Percentiles rank a stretch among this genome's conserved stretches.
These are phyloP conservation scores for Thelephora ganbajun DNA, from an alignment of 768 basidiomycete species.

Conservation along the genomic window DNA sequence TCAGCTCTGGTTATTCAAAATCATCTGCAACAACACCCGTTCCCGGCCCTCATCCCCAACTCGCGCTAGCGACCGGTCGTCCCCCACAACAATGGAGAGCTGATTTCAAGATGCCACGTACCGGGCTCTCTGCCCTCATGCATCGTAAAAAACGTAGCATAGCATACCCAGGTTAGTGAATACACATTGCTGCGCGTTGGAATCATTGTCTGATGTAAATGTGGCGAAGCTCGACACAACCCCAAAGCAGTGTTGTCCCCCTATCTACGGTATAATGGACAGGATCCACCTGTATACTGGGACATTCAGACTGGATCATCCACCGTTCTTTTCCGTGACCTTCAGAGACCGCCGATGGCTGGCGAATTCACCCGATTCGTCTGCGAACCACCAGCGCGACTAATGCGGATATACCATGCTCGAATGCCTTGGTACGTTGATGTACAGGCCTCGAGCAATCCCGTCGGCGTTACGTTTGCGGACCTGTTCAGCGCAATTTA, in stretches of 20 bases:
- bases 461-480: constrained; percentile 41
- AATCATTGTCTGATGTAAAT: background rate
- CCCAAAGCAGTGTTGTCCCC: constrained; percentile 12
- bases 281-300: constrained; percentile 26
- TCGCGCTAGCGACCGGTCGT: constrained; percentile 1
- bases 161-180: constrained; percentile 1
- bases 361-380: constrained; percentile 43
- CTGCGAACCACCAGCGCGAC: constrained; percentile 32
- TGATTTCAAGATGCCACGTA: constrained; percentile 17
- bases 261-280: constrained; percentile 14
- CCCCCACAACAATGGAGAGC: constrained; percentile 19
- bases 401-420: constrained; percentile 43
- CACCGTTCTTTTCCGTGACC: constrained; percentile 28
- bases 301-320: constrained; percentile 34
- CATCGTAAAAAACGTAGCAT: constrained; percentile 1
- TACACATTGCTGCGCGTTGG: background rate
- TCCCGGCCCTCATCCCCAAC: background rate
- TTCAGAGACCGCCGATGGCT: constrained; percentile 27
- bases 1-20: background rate
- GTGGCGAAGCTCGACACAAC: constrained; percentile 4
- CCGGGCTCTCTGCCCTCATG: background rate
- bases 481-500: constrained; percentile 40
- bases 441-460: constrained; percentile 24
- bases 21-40: background rate
- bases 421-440: constrained; percentile 60